These are phyloP conservation scores for Russula sp. DNA, from an alignment of 768 basidiomycete species.

Conservation along the genomic window DNA sequence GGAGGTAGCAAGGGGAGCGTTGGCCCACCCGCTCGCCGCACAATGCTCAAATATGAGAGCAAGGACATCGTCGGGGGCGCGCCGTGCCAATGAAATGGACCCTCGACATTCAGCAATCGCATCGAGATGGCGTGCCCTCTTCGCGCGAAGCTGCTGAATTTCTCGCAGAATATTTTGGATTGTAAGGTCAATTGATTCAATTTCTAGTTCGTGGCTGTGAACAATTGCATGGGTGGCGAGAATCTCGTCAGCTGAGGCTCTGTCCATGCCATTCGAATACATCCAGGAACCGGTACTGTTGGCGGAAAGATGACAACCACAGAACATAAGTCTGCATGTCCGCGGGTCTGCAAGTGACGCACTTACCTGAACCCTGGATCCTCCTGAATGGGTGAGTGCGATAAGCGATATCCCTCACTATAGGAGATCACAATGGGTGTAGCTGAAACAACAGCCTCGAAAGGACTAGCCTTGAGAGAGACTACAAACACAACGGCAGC, in stretches of 20 bases:
- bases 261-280: not conserved
- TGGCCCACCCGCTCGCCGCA: slow-evolving; percentile 45
- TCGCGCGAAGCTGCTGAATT: slow-evolving; percentile 39
- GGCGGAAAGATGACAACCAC: not conserved
- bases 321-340: not conserved
- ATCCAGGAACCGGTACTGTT: not conserved
- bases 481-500: too few species aligned
- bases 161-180: slow-evolving; percentile 38
- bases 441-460: too few species aligned
- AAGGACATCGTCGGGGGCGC: slow-evolving; percentile 50
- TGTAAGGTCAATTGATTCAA: slow-evolving; percentile 38
- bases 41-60: slow-evolving; percentile 49
- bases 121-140: slow-evolving; percentile 38
- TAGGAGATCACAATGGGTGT: too few species aligned
- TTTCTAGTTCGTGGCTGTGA: slow-evolving; percentile 36
- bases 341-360: not conserved
- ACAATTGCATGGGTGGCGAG: slow-evolving; percentile 25
- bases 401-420: not conserved
- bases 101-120: slow-evolving; percentile 41
- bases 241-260: slow-evolving; percentile 23
- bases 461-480: too few species aligned
- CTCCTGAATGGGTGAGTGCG: not conserved
- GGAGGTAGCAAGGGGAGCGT: slow-evolving; percentile 49
- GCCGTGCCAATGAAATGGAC: slow-evolving; percentile 49
- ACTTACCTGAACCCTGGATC: not conserved